A percentile compares a stretch with the other conserved stretches of the same genome.
Evolutionary conservation across 176 grass and related monocot species (phyloP).

Genomic region (Ensete ventricosum): DNA sequence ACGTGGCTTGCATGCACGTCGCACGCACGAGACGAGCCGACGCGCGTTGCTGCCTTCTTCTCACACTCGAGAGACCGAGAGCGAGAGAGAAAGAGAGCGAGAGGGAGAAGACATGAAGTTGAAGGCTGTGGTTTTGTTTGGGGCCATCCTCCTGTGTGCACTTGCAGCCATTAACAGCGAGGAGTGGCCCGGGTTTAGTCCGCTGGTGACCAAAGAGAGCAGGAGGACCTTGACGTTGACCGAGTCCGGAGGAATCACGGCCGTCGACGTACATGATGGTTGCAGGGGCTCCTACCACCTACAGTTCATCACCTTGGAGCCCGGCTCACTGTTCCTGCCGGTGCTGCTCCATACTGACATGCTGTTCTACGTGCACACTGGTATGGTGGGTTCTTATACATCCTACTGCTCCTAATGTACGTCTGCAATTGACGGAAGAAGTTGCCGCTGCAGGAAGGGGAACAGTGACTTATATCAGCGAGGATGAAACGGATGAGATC

Average conservation of each 20-base stretch:
- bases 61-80: too few relatives aligned
- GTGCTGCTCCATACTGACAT: constrained; percentile 74
- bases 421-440: neutral
- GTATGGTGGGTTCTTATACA: constrained; percentile 2
- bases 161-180: neutral
- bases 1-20: neutral
- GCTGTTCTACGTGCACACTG: constrained; percentile 78
- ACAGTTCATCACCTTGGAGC: constrained; percentile 84
- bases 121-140: neutral
- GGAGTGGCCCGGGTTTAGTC: neutral
- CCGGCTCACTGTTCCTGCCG: constrained; percentile 61
- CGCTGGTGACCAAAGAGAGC: constrained; percentile 50
- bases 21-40: neutral
- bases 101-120: neutral
- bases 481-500: constrained; percentile 6
- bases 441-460: neutral
- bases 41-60: neutral
- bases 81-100: too few relatives aligned
- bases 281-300: constrained; percentile 40
- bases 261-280: constrained; percentile 54
- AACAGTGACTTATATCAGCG: neutral
- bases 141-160: neutral
- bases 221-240: constrained; percentile 32
- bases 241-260: constrained; percentile 51
- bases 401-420: too few relatives aligned